A percentile compares a stretch with the other conserved stretches of the same genome.
These are phyloP conservation scores for Alternaria metachromatica DNA, from an alignment of 2,329 filamentous ascomycete genomes.

Conservation along the genomic window DNA sequence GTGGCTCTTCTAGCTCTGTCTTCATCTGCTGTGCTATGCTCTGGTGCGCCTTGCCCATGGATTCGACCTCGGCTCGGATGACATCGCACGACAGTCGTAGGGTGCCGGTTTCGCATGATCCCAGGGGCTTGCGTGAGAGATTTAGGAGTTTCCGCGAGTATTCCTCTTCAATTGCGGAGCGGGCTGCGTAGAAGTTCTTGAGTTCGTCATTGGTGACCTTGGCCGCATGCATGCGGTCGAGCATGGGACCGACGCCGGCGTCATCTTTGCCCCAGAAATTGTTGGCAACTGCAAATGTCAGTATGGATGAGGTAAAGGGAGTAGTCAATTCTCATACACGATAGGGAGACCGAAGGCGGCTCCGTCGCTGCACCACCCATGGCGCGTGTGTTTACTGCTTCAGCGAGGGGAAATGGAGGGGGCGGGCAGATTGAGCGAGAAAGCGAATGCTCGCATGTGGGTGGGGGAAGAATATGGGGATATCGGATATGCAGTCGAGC, in stretches of 20 bases:
- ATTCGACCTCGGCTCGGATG: conserved; percentile 85
- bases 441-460: conserved; percentile 25
- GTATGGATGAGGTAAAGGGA: conserved; percentile 16
- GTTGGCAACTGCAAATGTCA: conserved; percentile 77
- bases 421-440: conserved; percentile 13
- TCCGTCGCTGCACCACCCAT: conserved; percentile 69
- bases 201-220: conserved; percentile 91
- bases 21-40: conserved; percentile 94
- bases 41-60: conserved; percentile 92
- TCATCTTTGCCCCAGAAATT: conserved; percentile 99
- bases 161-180: conserved; percentile 94
- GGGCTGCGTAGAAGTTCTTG: conserved; percentile 87
- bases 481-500: conserved; percentile 24
- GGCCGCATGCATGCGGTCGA: conserved; percentile 92
- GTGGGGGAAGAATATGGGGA: conserved; percentile 24
- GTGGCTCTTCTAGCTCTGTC: conserved; percentile 89
- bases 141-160: conserved; percentile 88
- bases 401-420: conserved; percentile 25
- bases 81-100: conserved; percentile 85
- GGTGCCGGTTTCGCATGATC: conserved; percentile 84
- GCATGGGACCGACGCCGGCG: conserved; percentile 87
- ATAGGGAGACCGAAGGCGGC: conserved; percentile 69
- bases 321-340: conserved; percentile 50
- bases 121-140: conserved; percentile 85
- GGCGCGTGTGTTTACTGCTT: conserved; percentile 40